Evolutionary conservation across 805 yeast species (phyloP).

Genomic region (Pichia heedii): DNA sequence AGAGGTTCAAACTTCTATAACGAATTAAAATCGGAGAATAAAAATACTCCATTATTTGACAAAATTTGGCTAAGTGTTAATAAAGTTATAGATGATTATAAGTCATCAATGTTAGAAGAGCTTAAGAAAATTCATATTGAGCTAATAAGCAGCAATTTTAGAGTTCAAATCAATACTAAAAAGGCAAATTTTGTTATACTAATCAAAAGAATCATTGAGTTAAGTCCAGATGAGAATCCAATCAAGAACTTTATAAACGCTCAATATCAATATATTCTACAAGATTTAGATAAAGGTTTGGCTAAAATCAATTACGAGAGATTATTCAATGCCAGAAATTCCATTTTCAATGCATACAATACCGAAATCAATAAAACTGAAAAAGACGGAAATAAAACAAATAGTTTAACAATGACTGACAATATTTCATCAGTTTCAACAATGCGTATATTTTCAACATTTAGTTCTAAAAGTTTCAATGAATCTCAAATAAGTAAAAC

Average conservation of each 20-base stretch:
- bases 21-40: conserved; percentile 6
- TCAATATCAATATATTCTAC: conserved; percentile 34
- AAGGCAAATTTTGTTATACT: conserved; percentile 29
- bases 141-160: conserved; percentile 17
- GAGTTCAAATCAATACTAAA: conserved; percentile 6
- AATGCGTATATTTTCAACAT: conserved; percentile 17
- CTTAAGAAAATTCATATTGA: conserved; percentile 30
- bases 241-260: conserved; percentile 51
- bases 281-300: conserved; percentile 30
- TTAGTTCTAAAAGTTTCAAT: conserved; percentile 11
- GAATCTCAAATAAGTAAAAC: conserved; percentile 27
- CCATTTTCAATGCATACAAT: conserved; percentile 30
- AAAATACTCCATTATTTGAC: conserved; percentile 29
- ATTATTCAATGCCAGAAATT: conserved; percentile 32
- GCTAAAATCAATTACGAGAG: conserved; percentile 34
- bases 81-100: conserved; percentile 43
- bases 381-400: neutral
- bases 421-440: conserved; percentile 20
- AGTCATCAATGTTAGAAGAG: conserved; percentile 42
- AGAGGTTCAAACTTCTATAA: conserved; percentile 30
- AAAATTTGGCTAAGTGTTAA: conserved; percentile 52
- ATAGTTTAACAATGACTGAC: conserved; percentile 6
- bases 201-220: conserved; percentile 49
- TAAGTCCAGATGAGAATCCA: conserved; percentile 57
- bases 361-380: conserved; percentile 5